phyloP scores from a whole-genome alignment of 352 stramenopile genomes.

The Saprolegnia parasitica region DNA sequence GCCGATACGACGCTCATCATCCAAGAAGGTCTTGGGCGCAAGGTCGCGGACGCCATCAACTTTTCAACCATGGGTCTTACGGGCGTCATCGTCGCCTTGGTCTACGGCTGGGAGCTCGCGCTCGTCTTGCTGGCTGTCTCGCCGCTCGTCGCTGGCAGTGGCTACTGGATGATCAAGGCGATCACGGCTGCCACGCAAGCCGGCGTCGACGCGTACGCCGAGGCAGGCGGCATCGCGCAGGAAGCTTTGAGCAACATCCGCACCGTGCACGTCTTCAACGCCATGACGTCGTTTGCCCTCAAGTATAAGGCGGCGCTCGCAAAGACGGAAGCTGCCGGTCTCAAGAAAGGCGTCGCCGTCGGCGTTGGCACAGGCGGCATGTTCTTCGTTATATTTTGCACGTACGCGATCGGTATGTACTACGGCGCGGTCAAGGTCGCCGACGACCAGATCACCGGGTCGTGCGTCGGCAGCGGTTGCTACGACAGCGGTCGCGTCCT shows the following conservation, averaged over 20 bases:
- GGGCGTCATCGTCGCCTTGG: constrained; percentile 34
- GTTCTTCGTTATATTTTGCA: constrained; percentile 63
- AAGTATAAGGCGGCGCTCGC: constrained; percentile 17
- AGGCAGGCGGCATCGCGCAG: constrained; percentile 39
- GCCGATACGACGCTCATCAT: constrained; percentile 34
- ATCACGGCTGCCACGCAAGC: constrained; percentile 31
- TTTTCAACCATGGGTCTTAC: constrained; percentile 32
- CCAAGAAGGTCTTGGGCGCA: constrained; percentile 32
- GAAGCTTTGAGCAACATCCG: constrained; percentile 42
- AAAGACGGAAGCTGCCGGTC: constrained; percentile 6
- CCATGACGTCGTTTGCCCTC: constrained; percentile 6
- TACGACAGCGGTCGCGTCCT: constrained; percentile 63
- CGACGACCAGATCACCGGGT: constrained; percentile 45
- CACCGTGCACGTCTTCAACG: constrained; percentile 41
- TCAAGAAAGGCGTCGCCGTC: constrained; percentile 27
- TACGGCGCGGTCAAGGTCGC: constrained; percentile 65
- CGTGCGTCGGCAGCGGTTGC: constrained; percentile 40
- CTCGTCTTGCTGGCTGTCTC: constrained; percentile 34
- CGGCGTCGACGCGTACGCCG: constrained; percentile 38
- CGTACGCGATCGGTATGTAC: constrained; percentile 78
- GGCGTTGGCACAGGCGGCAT: constrained; percentile 59
- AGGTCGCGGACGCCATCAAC: constrained; percentile 30
- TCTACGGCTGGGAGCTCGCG: constrained; percentile 33
- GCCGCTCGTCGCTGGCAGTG: constrained; percentile 31
- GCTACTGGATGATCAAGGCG: constrained; percentile 33